Percentiles rank a stretch among this genome's conserved stretches.
These are phyloP conservation scores for Globisporangium radiosum DNA, from an alignment of 352 stramenopile species.

Conservation along the genomic window DNA sequence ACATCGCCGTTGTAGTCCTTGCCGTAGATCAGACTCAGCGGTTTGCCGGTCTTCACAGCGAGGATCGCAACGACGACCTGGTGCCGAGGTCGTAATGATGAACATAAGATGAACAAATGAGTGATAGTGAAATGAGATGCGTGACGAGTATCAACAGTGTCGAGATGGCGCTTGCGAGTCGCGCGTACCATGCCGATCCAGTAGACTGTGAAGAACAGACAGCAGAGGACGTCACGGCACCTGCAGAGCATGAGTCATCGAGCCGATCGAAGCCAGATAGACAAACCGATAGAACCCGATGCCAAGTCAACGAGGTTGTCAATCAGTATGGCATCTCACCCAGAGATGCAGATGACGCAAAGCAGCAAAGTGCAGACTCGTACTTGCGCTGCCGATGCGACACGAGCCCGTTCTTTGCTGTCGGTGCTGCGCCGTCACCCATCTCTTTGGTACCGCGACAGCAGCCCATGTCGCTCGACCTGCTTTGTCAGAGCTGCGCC, in stretches of 20 bases:
- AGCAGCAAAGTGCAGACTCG: background rate
- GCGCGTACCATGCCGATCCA: slow-evolving; percentile 69
- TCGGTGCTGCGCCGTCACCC: background rate
- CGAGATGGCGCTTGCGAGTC: background rate
- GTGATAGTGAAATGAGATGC: background rate
- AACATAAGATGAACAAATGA: background rate
- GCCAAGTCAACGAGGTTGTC: no score
- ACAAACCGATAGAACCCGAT: no score
- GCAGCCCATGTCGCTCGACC: slow-evolving; percentile 9
- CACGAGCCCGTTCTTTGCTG: slow-evolving; percentile 18
- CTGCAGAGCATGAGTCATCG: slow-evolving; percentile 13
- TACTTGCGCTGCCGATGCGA: slow-evolving; percentile 25
- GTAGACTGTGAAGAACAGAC: slow-evolving; percentile 79
- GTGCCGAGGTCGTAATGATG: background rate
- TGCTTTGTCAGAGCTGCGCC: no score
- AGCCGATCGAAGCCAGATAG: background rate
- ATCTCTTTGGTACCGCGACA: slow-evolving; percentile 16
- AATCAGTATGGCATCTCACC: no score
- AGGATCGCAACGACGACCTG: slow-evolving; percentile 46
- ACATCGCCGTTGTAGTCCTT: slow-evolving; percentile 77
- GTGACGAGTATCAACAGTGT: background rate
- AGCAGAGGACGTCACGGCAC: slow-evolving; percentile 77
- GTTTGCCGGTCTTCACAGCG: slow-evolving; percentile 55
- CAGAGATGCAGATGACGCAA: no score
- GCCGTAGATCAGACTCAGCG: slow-evolving; percentile 72